These are phyloP conservation scores for Plasmodium coatneyi DNA, from an alignment of 169 alveolate species.

Conservation along the genomic window DNA sequence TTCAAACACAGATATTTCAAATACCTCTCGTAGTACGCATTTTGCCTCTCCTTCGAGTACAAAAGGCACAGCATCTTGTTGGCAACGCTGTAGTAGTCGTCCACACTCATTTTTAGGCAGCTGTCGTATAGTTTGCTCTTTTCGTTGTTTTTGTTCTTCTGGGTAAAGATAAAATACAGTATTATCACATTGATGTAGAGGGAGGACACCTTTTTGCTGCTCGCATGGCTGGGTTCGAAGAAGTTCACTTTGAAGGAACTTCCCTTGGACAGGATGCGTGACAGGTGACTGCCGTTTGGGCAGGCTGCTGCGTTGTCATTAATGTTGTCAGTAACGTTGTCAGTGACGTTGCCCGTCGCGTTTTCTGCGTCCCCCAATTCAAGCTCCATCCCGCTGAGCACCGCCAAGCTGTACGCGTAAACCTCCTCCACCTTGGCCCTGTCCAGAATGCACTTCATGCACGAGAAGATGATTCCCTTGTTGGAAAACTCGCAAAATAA, in stretches of 20 bases:
- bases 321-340: background rate
- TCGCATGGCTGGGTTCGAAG: background rate
- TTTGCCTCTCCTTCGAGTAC: background rate
- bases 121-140: constrained; percentile 12
- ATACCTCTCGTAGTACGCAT: constrained; percentile 33
- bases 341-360: background rate
- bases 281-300: background rate
- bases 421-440: constrained; percentile 31
- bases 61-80: constrained; percentile 44
- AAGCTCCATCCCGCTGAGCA: background rate
- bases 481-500: constrained; percentile 64
- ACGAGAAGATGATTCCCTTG: constrained; percentile 36
- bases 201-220: constrained; percentile 27
- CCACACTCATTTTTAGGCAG: constrained; percentile 23
- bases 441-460: constrained; percentile 60
- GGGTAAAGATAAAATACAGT: constrained; percentile 36
- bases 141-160: constrained; percentile 31
- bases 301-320: background rate
- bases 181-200: constrained; percentile 48
- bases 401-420: constrained; percentile 19
- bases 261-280: constrained; percentile 1
- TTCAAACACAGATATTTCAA: constrained; percentile 45
- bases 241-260: background rate
- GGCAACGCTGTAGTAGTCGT: constrained; percentile 14
- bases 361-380: background rate